These are phyloP conservation scores for Neurospora sp. DNA, from an alignment of 495 filamentous ascomycete species.

Conservation along the genomic window DNA sequence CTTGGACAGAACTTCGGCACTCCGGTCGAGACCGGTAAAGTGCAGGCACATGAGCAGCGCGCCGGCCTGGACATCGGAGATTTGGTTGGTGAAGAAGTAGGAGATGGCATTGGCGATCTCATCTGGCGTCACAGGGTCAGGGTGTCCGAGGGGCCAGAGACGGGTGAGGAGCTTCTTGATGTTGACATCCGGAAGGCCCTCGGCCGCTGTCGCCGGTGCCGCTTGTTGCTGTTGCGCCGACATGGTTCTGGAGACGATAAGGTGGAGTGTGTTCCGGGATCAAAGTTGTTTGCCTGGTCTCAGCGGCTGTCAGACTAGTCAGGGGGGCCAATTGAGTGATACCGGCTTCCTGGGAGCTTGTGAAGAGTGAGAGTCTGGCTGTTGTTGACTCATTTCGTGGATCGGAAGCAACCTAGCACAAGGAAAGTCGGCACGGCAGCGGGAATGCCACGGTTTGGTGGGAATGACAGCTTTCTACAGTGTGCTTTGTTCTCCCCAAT, in stretches of 20 bases:
- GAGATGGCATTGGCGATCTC: slow-evolving; percentile 83
- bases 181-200: slow-evolving; percentile 36
- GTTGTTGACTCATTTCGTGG: slow-evolving; percentile 18
- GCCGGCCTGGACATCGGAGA: slow-evolving; percentile 74
- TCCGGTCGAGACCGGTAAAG: slow-evolving; percentile 69
- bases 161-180: slow-evolving; percentile 74
- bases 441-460: background rate
- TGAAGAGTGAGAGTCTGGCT: background rate
- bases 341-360: background rate
- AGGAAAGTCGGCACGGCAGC: background rate
- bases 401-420: background rate
- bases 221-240: background rate
- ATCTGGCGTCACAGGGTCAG: slow-evolving; percentile 52
- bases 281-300: background rate
- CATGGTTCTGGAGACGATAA: background rate
- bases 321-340: background rate
- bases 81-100: slow-evolving; percentile 73
- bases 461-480: background rate
- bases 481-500: slow-evolving; percentile 3
- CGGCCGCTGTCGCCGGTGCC: background rate
- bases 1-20: slow-evolving; percentile 66
- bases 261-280: background rate
- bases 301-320: background rate
- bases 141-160: slow-evolving; percentile 49
- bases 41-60: slow-evolving; percentile 80